Conservation (phyloP, 2,329 filamentous ascomycete species). For the Sarocladium brachiariae region DNA sequence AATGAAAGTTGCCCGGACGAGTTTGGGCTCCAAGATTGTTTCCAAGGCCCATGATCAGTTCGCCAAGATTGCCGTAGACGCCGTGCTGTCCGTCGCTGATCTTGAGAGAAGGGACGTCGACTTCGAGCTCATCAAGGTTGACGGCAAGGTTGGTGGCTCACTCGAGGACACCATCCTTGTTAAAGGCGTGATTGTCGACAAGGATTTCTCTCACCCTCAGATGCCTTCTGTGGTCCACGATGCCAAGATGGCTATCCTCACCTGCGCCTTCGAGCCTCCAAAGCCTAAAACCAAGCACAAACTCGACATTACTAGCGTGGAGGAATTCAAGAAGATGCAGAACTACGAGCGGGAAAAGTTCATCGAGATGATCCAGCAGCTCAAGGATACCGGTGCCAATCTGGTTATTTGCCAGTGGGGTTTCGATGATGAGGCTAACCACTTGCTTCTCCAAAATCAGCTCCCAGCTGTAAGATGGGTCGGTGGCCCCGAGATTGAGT, state of each 20-base stretch:
- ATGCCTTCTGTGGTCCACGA: conserved; percentile 95
- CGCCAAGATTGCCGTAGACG: conserved; percentile 93
- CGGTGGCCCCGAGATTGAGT: conserved; percentile 92
- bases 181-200: conserved; percentile 97
- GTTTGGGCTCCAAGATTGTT: conserved; percentile 96
- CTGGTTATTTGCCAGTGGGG: conserved; percentile 99
- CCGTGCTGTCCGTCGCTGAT: conserved; percentile 92
- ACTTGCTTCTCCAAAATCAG: conserved; percentile 90
- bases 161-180: conserved; percentile 92
- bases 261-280: conserved; percentile 95
- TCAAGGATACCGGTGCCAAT: conserved; percentile 96
- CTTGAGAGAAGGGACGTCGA: conserved; percentile 95
- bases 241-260: conserved; percentile 95
- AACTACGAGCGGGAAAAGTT: conserved; percentile 96
- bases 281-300: conserved; percentile 99
- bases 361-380: conserved; percentile 95
- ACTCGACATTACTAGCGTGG: conserved; percentile 91
- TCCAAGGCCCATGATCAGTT: conserved; percentile 99
- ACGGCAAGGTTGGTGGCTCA: conserved; percentile 92
- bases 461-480: conserved; percentile 97
- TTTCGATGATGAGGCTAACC: conserved; percentile 98
- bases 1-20: conserved; percentile 90
- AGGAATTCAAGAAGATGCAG: conserved; percentile 97
- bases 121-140: conserved; percentile 98
- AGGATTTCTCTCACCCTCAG: conserved; percentile 98